Conservation (phyloP, 495 filamentous ascomycete genomes). For the Aspergillus nidulans region DNA sequence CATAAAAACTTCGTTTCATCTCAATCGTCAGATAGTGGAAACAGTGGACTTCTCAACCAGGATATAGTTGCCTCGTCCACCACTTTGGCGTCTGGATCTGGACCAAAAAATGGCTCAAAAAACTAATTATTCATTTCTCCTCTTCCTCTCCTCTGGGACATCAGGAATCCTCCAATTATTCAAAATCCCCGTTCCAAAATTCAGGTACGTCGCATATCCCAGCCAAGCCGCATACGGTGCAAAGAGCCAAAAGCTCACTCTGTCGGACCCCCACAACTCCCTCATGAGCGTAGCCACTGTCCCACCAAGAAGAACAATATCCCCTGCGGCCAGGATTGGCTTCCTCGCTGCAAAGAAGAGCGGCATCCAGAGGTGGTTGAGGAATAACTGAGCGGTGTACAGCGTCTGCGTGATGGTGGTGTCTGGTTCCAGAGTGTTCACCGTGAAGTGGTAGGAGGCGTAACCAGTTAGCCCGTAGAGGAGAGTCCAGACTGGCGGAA, state of each 20-base stretch:
- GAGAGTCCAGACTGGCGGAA: conserved; percentile 79
- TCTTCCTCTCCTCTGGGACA: conserved; percentile 25
- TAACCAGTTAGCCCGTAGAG: conserved; percentile 91
- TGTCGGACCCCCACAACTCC: conserved; percentile 70
- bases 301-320: conserved; percentile 69
- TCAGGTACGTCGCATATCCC: conserved; percentile 77
- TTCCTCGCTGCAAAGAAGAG: conserved; percentile 75
- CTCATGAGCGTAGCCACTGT: conserved; percentile 65
- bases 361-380: conserved; percentile 91
- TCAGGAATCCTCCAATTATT: conserved; percentile 66
- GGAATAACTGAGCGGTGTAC: conserved; percentile 76
- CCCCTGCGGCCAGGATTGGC: conserved; percentile 67
- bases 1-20: too few relatives aligned
- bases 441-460: conserved; percentile 67
- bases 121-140: neutral
- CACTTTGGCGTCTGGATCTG: too few relatives aligned
- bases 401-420: conserved; percentile 45
- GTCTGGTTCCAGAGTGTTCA: conserved; percentile 31
- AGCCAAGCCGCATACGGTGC: conserved; percentile 81
- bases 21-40: too few relatives aligned
- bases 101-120: too few relatives aligned
- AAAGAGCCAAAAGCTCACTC: conserved; percentile 64
- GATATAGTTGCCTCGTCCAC: too few relatives aligned
- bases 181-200: conserved; percentile 64
- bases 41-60: too few relatives aligned